These are phyloP conservation scores for Taphrina populina DNA, from an alignment of 1,139 yeast genomes.

Conservation along the genomic window DNA sequence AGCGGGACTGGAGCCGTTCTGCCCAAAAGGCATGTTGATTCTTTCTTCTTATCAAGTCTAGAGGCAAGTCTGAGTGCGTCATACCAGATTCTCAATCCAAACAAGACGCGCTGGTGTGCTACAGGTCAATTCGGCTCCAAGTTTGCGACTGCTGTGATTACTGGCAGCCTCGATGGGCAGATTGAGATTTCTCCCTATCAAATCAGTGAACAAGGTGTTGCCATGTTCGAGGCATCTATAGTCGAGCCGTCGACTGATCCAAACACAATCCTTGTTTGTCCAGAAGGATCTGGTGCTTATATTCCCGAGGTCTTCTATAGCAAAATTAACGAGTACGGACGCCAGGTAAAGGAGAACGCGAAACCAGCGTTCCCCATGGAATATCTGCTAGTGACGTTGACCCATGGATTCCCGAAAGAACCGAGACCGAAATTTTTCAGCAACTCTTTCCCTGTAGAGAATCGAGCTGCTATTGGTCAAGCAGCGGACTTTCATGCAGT, in stretches of 20 bases:
- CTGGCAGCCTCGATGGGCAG: slow-evolving; percentile 82
- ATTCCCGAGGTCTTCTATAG: slow-evolving; percentile 93
- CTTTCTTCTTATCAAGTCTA: slow-evolving; percentile 80
- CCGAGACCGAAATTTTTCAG: slow-evolving; percentile 35
- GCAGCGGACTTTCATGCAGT: slow-evolving; percentile 63
- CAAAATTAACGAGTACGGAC: slow-evolving; percentile 80
- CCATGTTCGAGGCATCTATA: slow-evolving; percentile 79
- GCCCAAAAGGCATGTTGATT: slow-evolving; percentile 88
- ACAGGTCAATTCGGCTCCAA: slow-evolving; percentile 77
- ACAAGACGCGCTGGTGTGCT: slow-evolving; percentile 62
- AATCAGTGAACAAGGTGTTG: slow-evolving; percentile 84
- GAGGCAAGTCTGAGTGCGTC: slow-evolving; percentile 85
- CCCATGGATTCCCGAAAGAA: slow-evolving; percentile 79
- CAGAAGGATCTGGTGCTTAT: slow-evolving; percentile 57
- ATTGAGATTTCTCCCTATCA: slow-evolving; percentile 91
- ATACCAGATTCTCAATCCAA: slow-evolving; percentile 69
- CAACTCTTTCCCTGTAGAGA: slow-evolving; percentile 38
- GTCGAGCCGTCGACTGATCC: slow-evolving; percentile 90
- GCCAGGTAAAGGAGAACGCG: slow-evolving; percentile 83
- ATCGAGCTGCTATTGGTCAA: slow-evolving; percentile 54
- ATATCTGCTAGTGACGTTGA: slow-evolving; percentile 77
- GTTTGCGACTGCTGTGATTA: slow-evolving; percentile 86
- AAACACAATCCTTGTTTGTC: slow-evolving; percentile 76
- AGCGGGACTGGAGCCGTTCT: slow-evolving; percentile 81
- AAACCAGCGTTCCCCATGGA: slow-evolving; percentile 97